A percentile compares a stretch with the other conserved stretches of the same genome.
These are phyloP conservation scores for Cenchrus americanus DNA, from an alignment of 176 grass and related monocot species.

Conservation along the genomic window DNA sequence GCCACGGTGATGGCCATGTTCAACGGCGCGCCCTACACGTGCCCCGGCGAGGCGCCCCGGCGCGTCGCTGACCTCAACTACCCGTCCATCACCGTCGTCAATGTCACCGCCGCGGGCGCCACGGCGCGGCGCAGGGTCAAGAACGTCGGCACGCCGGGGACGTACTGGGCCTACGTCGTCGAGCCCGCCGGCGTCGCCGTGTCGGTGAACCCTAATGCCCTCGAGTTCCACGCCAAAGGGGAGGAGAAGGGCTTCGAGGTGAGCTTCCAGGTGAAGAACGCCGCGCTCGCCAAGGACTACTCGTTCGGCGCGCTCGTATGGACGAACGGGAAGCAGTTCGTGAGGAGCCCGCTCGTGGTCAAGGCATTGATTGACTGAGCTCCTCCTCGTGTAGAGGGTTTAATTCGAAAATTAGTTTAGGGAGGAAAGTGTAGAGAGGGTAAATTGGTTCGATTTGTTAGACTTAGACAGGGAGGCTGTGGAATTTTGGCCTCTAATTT, in stretches of 20 bases:
- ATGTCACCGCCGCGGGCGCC: constrained; percentile 29
- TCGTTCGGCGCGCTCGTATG: constrained; percentile 59
- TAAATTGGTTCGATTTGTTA: constrained; percentile 27
- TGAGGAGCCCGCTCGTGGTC: constrained; percentile 63
- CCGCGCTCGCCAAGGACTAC: constrained; percentile 32
- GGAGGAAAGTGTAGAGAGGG: constrained; percentile 12
- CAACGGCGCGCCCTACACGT: constrained; percentile 46
- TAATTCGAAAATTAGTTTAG: constrained; percentile 5
- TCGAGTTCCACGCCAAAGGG: constrained; percentile 44
- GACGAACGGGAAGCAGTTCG: constrained; percentile 61
- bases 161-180: constrained; percentile 47
- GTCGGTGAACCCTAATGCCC: constrained; percentile 37
- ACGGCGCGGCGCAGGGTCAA: constrained; percentile 58
- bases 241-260: constrained; percentile 79
- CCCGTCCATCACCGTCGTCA: constrained; percentile 63
- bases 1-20: constrained; percentile 48
- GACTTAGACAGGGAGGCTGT: background rate
- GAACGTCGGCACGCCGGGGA: constrained; percentile 59
- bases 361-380: constrained; percentile 1
- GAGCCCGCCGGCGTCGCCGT: constrained; percentile 53
- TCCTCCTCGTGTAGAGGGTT: background rate
- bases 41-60: constrained; percentile 40
- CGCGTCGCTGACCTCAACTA: constrained; percentile 67
- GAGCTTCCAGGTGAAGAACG: constrained; percentile 23
- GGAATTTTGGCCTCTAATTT: background rate